These are phyloP conservation scores for Colletotrichum abscissum DNA, from an alignment of 2,329 filamentous ascomycete species.

Conservation along the genomic window DNA sequence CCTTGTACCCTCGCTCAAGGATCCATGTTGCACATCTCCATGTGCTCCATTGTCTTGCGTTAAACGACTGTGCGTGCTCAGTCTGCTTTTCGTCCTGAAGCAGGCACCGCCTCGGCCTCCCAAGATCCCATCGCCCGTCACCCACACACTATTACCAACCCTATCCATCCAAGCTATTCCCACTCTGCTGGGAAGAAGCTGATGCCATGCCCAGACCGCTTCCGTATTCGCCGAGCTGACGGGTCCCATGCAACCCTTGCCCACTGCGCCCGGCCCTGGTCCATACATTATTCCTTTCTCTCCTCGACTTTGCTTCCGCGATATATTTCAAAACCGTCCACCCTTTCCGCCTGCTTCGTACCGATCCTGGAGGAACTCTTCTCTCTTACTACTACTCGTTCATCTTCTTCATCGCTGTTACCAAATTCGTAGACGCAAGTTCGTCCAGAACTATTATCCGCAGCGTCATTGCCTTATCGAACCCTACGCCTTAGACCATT, in stretches of 20 bases:
- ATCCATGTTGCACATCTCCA: constrained; percentile 34
- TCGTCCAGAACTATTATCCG: constrained; percentile 27
- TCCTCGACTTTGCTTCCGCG: constrained; percentile 26
- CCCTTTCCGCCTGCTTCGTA: constrained; percentile 9
- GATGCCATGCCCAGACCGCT: constrained; percentile 36
- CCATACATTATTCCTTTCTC: constrained; percentile 31
- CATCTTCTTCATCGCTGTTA: constrained; percentile 1
- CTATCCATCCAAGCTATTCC: constrained; percentile 35
- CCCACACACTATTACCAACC: constrained; percentile 30
- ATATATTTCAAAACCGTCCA: constrained; percentile 35
- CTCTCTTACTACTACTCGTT: neutral
- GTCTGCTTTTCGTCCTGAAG: constrained; percentile 37
- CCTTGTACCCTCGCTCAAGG: constrained; percentile 14
- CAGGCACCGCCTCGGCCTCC: constrained; percentile 32
- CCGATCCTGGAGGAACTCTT: constrained; percentile 18
- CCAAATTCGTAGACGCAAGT: constrained; percentile 19
- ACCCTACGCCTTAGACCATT: constrained; percentile 3
- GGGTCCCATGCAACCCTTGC: constrained; percentile 33
- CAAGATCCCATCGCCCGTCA: constrained; percentile 31
- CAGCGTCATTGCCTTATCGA: constrained; percentile 17
- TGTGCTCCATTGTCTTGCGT: constrained; percentile 35
- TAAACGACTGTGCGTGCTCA: constrained; percentile 26
- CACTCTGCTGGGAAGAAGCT: constrained; percentile 30
- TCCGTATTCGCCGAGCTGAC: constrained; percentile 36
- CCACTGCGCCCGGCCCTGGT: constrained; percentile 24